Percentiles rank a stretch among this genome's conserved stretches.
phyloP scores from a whole-genome alignment of 2,329 filamentous ascomycete species.

The Bertia moriformis region DNA sequence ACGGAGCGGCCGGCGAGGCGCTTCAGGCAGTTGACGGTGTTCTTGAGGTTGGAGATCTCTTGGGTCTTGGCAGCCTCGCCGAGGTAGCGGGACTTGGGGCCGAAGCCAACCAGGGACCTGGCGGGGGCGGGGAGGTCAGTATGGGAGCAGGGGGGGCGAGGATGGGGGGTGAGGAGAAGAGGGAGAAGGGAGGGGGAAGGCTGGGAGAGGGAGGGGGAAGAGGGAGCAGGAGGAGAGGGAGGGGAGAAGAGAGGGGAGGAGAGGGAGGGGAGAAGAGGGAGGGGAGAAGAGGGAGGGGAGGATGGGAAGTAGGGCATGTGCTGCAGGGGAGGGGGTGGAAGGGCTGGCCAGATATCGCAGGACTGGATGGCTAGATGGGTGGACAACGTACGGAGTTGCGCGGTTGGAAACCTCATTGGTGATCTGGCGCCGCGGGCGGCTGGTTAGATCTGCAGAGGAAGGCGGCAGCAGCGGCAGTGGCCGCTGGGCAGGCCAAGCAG shows the following conservation, averaged over 20 bases:
- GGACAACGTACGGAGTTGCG: slow-evolving; percentile 75
- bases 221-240: slow-evolving; percentile 1
- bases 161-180: slow-evolving; percentile 4
- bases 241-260: slow-evolving; percentile 4
- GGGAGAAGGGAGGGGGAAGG: slow-evolving; percentile 10
- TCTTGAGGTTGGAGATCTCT: slow-evolving; percentile 98
- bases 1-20: slow-evolving; percentile 77
- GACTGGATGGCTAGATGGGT: not conserved
- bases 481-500: slow-evolving; percentile 4
- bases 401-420: slow-evolving; percentile 99
- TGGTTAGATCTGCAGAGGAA: too few species aligned
- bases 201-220: slow-evolving; percentile 4
- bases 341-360: too few species aligned
- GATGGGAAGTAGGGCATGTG: too few species aligned
- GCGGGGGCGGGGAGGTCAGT: slow-evolving; percentile 4
- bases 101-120: slow-evolving; percentile 88
- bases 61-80: slow-evolving; percentile 95
- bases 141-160: slow-evolving; percentile 1
- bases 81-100: slow-evolving; percentile 82
- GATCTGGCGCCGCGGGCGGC: slow-evolving; percentile 65
- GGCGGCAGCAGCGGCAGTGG: slow-evolving; percentile 1
- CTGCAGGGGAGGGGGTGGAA: too few species aligned
- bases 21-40: slow-evolving; percentile 87
- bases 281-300: too few species aligned
- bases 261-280: slow-evolving; percentile 3